Conservation (phyloP, 441 rosid genomes). For the Aleurites moluccanus region DNA sequence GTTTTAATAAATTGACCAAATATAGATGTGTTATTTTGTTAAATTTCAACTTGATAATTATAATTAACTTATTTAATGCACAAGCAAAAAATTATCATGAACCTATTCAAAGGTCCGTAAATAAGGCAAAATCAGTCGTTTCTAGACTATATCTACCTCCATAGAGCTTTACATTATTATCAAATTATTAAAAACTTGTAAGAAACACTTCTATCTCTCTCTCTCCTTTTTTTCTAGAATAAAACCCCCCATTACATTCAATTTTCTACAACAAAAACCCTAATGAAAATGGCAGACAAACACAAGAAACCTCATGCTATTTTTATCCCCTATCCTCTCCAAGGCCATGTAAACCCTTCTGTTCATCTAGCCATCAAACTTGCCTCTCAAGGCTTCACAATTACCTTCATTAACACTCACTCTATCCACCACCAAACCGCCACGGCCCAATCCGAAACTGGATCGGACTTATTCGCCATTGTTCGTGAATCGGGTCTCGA, state of each 20-base stretch:
- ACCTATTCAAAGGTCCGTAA: constrained; percentile 1
- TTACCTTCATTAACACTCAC: constrained; percentile 65
- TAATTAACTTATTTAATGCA: too few relatives aligned
- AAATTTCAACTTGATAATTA: too few relatives aligned
- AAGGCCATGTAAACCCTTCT: constrained; percentile 66
- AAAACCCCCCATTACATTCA: neutral
- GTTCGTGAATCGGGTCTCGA: constrained; percentile 49
- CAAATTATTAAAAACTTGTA: neutral
- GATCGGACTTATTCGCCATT: constrained; percentile 41
- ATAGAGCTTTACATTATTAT: neutral
- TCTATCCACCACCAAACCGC: constrained; percentile 50
- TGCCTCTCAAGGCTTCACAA: constrained; percentile 64
- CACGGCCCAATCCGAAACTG: constrained; percentile 21
- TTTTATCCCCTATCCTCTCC: constrained; percentile 62
- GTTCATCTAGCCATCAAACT: constrained; percentile 64
- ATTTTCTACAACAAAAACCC: neutral
- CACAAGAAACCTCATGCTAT: constrained; percentile 47
- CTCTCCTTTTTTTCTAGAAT: neutral
- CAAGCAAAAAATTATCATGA: neutral
- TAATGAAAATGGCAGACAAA: constrained; percentile 26
- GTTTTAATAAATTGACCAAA: too few relatives aligned
- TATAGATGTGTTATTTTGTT: too few relatives aligned
- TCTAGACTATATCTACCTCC: neutral
- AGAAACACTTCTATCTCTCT: neutral
- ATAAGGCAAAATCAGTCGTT: constrained; percentile 7